Conservation (phyloP, 352 stramenopile genomes). For the Phytopythium aichiense region DNA sequence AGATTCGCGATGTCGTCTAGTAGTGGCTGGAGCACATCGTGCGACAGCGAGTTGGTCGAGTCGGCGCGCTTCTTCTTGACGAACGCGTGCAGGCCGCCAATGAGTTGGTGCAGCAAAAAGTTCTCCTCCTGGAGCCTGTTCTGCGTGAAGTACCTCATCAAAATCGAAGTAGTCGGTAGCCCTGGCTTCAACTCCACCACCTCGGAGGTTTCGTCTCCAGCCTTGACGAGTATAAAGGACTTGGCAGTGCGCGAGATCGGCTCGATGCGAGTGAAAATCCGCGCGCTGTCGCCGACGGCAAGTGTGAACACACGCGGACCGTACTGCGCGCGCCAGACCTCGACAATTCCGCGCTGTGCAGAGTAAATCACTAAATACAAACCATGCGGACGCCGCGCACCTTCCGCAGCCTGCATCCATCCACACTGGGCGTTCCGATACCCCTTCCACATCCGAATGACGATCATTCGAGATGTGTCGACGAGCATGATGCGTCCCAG, state of each 20-base stretch:
- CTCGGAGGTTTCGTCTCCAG: conserved; percentile 28
- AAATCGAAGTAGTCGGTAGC: conserved; percentile 48
- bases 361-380: conserved; percentile 87
- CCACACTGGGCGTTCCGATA: conserved; percentile 79
- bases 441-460: conserved; percentile 87
- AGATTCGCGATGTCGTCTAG: conserved; percentile 66
- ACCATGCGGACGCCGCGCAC: conserved; percentile 32
- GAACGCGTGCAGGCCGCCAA: conserved; percentile 63
- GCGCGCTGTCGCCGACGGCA: conserved; percentile 59
- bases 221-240: conserved; percentile 51
- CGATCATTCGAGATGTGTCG: conserved; percentile 73
- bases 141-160: conserved; percentile 85
- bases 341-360: conserved; percentile 73
- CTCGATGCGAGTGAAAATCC: conserved; percentile 61
- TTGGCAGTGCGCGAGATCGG: conserved; percentile 25
- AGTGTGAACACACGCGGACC: conserved; percentile 72
- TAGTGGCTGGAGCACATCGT: conserved; percentile 46
- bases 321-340: conserved; percentile 78
- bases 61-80: conserved; percentile 58
- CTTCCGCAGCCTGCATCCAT: conserved; percentile 77
- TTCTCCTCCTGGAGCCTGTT: conserved; percentile 86
- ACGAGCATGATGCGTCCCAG: conserved; percentile 72
- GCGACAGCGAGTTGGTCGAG: conserved; percentile 31
- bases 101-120: conserved; percentile 80
- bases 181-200: conserved; percentile 57